These are phyloP conservation scores for Syncephalis fuscata DNA, from an alignment of 371 early-diverging fungal genomes.

Conservation along the genomic window DNA sequence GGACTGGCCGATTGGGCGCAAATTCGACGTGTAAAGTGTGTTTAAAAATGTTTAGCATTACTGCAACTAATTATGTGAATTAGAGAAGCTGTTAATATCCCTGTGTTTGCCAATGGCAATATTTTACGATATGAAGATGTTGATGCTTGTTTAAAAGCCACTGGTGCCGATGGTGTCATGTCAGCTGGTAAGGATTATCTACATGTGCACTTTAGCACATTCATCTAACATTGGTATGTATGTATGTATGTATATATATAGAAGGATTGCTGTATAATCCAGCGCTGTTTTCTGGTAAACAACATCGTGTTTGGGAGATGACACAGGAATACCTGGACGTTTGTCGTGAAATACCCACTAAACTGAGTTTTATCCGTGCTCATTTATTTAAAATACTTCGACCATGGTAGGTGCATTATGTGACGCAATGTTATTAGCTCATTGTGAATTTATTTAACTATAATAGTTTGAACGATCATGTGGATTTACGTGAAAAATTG, in stretches of 20 bases:
- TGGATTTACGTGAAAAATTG: conserved; percentile 57
- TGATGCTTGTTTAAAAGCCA: conserved; percentile 70
- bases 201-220: too few relatives aligned
- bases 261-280: conserved; percentile 92
- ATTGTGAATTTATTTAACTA: neutral
- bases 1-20: conserved; percentile 97
- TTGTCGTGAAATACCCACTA: conserved; percentile 36
- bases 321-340: conserved; percentile 80
- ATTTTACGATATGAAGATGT: conserved; percentile 86
- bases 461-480: conserved; percentile 45
- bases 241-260: too few relatives aligned
- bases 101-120: conserved; percentile 97
- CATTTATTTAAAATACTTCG: conserved; percentile 92
- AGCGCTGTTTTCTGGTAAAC: conserved; percentile 49
- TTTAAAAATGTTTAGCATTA: conserved; percentile 13
- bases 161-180: conserved; percentile 96
- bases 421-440: neutral
- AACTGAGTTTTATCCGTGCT: conserved; percentile 45
- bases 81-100: conserved; percentile 46
- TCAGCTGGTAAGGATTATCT: conserved; percentile 24
- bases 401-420: conserved; percentile 14
- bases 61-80: too few relatives aligned
- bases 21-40: conserved; percentile 83
- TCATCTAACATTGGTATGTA: too few relatives aligned
- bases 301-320: conserved; percentile 54